Percentiles rank a stretch among this genome's conserved stretches.
These are phyloP conservation scores for Monosporascus ibericus DNA, from an alignment of 2,329 filamentous ascomycete species.

Conservation along the genomic window DNA sequence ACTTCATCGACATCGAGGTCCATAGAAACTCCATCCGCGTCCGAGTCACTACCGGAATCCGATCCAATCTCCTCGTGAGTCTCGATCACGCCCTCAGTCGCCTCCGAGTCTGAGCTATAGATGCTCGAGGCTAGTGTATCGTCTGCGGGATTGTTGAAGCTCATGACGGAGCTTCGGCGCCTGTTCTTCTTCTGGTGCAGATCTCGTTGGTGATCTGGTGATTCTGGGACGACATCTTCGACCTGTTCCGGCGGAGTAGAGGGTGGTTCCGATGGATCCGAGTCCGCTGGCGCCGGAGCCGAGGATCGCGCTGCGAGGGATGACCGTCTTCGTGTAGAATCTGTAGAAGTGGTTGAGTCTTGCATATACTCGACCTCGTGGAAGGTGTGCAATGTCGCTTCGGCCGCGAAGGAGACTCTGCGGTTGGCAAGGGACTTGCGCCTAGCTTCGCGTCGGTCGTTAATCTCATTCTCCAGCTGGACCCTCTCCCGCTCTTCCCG, in stretches of 20 bases:
- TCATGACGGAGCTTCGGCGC: slow-evolving; percentile 60
- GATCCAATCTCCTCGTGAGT: slow-evolving; percentile 45
- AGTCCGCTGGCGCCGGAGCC: slow-evolving; percentile 18
- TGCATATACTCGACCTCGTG: slow-evolving; percentile 86
- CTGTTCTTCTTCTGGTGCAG: slow-evolving; percentile 52
- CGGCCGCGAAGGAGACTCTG: slow-evolving; percentile 92
- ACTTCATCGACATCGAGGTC: slow-evolving; percentile 75
- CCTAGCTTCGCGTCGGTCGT: slow-evolving; percentile 76
- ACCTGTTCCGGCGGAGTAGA: slow-evolving; percentile 57
- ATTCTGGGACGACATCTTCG: slow-evolving; percentile 51
- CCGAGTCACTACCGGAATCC: slow-evolving; percentile 44
- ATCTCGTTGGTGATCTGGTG: slow-evolving; percentile 60
- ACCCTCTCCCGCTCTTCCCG: slow-evolving; percentile 60
- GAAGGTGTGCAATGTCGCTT: slow-evolving; percentile 95
- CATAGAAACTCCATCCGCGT: slow-evolving; percentile 70
- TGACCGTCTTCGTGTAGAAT: slow-evolving; percentile 69
- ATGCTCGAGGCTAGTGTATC: slow-evolving; percentile 71
- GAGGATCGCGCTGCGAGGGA: slow-evolving; percentile 36
- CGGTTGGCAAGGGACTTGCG: slow-evolving; percentile 90
- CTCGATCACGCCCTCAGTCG: slow-evolving; percentile 48
- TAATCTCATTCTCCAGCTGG: slow-evolving; percentile 53
- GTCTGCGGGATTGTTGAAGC: slow-evolving; percentile 60
- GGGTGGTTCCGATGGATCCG: slow-evolving; percentile 49
- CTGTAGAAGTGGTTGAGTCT: slow-evolving; percentile 77
- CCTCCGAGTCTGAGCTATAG: slow-evolving; percentile 62